Evolutionary conservation across 495 filamentous ascomycete genomes (phyloP).

Genomic region (Aspergillus cristatus): DNA sequence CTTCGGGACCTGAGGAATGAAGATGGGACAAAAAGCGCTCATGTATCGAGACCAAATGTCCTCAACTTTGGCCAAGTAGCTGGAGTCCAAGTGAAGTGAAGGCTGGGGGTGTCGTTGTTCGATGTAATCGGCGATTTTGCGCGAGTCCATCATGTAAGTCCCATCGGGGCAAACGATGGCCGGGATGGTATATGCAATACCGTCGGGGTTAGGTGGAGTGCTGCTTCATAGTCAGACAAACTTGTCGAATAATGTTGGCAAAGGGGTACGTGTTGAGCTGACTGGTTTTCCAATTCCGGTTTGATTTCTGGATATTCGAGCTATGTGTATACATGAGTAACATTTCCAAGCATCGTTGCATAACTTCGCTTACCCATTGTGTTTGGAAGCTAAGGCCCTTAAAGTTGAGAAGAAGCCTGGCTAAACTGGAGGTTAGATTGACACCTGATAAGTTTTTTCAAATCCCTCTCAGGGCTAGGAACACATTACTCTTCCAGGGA

Average conservation of each 20-base stretch:
- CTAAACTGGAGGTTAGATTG: too few species aligned
- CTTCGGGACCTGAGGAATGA: constrained; percentile 24
- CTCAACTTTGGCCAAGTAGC: constrained; percentile 23
- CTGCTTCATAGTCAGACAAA: constrained; percentile 9
- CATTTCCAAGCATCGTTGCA: not conserved
- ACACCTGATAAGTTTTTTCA: not conserved
- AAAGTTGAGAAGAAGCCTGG: constrained; percentile 50
- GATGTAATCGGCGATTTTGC: constrained; percentile 40
- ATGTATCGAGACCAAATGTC: constrained; percentile 8
- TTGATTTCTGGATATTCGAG: constrained; percentile 53
- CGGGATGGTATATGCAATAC: constrained; percentile 43
- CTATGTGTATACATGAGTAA: constrained; percentile 4
- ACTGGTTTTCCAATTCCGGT: constrained; percentile 36
- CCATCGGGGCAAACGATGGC: constrained; percentile 41
- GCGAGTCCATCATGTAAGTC: constrained; percentile 48
- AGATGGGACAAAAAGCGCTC: constrained; percentile 12
- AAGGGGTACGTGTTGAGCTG: constrained; percentile 12
- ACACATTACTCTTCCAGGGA: constrained; percentile 49
- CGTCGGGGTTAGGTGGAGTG: constrained; percentile 28
- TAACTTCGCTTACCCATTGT: constrained; percentile 37
- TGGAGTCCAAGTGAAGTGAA: constrained; percentile 41
- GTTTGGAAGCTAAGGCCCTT: constrained; percentile 56
- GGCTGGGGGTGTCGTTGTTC: constrained; percentile 46
- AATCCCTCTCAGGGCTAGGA: too few species aligned
- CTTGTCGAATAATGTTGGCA: not conserved